Percentiles rank a stretch among this genome's conserved stretches.
phyloP scores from a whole-genome alignment of 2,329 filamentous ascomycete species.

The Botrytis fabae region DNA sequence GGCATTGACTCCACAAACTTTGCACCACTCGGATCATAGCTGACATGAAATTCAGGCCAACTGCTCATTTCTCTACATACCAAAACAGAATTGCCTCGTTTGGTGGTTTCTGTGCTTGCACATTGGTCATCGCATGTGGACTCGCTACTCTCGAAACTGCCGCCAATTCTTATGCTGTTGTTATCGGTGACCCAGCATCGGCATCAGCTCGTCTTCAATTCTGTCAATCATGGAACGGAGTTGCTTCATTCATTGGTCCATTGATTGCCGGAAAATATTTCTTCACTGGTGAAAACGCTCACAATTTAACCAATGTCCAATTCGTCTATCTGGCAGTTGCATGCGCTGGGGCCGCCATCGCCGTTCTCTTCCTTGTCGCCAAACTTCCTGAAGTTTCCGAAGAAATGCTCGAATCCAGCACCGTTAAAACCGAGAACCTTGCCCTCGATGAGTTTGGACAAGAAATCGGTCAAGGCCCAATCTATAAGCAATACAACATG shows the following conservation, averaged over 20 bases:
- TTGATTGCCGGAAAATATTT: constrained; percentile 74
- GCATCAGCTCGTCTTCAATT: constrained; percentile 73
- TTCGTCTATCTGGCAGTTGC: constrained; percentile 84
- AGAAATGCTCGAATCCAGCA: constrained; percentile 36
- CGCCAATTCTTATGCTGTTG: constrained; percentile 69
- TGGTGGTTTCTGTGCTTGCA: constrained; percentile 73
- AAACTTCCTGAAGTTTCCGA: constrained; percentile 62
- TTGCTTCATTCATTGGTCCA: constrained; percentile 71
- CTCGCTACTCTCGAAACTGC: constrained; percentile 76
- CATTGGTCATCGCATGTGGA: constrained; percentile 73
- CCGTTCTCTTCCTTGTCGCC: constrained; percentile 65
- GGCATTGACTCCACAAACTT: background rate
- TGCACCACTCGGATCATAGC: background rate
- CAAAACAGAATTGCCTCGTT: constrained; percentile 60
- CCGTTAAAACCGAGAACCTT: constrained; percentile 39
- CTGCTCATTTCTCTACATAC: constrained; percentile 64
- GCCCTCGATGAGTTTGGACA: constrained; percentile 61
- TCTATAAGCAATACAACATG: constrained; percentile 70
- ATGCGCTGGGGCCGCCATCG: constrained; percentile 68
- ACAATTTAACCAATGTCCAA: constrained; percentile 76
- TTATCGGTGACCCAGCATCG: constrained; percentile 72
- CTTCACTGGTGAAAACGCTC: constrained; percentile 56
- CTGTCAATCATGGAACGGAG: constrained; percentile 72
- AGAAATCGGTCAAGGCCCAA: constrained; percentile 49
- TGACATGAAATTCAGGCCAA: constrained; percentile 70